Percentiles rank a stretch among this genome's conserved stretches.
phyloP scores from a whole-genome alignment of 306 rosid genomes.

The Vicia faba region DNA sequence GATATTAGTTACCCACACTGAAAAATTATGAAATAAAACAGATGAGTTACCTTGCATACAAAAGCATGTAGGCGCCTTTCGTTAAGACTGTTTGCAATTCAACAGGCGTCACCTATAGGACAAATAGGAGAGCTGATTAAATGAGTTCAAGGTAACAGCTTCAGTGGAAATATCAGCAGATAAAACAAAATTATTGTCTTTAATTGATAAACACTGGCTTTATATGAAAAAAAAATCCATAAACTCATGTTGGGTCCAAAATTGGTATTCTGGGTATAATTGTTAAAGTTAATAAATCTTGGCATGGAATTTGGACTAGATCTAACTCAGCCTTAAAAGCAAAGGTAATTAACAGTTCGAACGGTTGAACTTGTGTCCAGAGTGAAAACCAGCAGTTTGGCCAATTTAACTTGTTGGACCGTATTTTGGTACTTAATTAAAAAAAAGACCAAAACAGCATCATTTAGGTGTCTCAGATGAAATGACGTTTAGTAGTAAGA shows the following conservation, averaged over 20 bases:
- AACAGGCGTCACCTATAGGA: slow-evolving; percentile 64
- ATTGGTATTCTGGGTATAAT: neutral
- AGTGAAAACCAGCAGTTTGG: no score
- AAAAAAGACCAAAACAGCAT: no score
- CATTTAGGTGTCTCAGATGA: no score
- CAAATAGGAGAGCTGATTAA: slow-evolving; percentile 21
- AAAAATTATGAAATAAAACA: neutral
- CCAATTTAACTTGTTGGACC: no score
- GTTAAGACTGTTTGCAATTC: slow-evolving; percentile 71
- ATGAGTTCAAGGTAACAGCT: neutral
- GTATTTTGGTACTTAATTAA: no score
- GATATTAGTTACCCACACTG: neutral
- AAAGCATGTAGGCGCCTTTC: slow-evolving; percentile 88
- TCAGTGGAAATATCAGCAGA: slow-evolving; percentile 9
- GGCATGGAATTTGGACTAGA: neutral
- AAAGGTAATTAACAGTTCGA: no score
- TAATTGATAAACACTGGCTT: slow-evolving; percentile 9
- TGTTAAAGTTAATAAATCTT: neutral
- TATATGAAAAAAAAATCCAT: slow-evolving; percentile 8
- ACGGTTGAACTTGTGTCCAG: no score
- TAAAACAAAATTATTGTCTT: neutral
- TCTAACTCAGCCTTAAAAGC: neutral
- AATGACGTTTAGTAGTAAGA: no score
- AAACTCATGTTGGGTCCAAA: neutral
- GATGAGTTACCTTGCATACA: slow-evolving; percentile 72